phyloP scores from a whole-genome alignment of 176 grass and related monocot genomes.

The Avena insularis region DNA sequence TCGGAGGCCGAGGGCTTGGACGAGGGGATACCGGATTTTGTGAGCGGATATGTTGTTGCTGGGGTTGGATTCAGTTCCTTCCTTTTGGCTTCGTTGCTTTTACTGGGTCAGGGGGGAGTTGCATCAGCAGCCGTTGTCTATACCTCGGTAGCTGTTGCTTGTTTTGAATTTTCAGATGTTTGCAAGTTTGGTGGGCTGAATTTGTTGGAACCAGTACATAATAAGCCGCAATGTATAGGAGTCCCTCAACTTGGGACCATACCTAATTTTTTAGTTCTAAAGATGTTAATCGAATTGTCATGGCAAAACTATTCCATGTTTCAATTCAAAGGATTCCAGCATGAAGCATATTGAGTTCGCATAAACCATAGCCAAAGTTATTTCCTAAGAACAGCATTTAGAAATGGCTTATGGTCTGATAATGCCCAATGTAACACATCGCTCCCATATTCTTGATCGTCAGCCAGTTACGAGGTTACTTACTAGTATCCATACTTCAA shows the following conservation, averaged over 20 bases:
- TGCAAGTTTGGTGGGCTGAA: not conserved
- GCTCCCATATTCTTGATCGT: not conserved
- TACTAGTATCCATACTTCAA: constrained; percentile 16
- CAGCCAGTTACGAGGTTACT: not conserved
- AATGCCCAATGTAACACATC: not conserved
- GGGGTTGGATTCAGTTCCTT: not conserved
- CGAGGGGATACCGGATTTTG: not conserved
- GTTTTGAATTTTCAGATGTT: not conserved
- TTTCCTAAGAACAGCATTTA: no score
- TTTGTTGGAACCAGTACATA: not conserved
- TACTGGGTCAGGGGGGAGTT: not conserved
- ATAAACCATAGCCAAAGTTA: not conserved
- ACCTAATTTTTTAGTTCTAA: not conserved
- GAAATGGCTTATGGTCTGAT: not conserved
- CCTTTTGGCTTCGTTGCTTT: not conserved
- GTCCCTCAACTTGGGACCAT: not conserved
- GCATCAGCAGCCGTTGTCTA: not conserved
- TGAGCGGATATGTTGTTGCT: not conserved
- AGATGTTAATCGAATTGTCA: not conserved
- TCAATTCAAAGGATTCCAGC: not conserved
- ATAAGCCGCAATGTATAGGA: not conserved
- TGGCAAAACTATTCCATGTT: not conserved
- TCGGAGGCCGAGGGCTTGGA: no score
- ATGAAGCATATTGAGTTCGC: not conserved
- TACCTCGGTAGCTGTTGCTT: not conserved